Evolutionary conservation across 176 grass and related monocot genomes (phyloP).

Genomic region (Puya raimondii): DNA sequence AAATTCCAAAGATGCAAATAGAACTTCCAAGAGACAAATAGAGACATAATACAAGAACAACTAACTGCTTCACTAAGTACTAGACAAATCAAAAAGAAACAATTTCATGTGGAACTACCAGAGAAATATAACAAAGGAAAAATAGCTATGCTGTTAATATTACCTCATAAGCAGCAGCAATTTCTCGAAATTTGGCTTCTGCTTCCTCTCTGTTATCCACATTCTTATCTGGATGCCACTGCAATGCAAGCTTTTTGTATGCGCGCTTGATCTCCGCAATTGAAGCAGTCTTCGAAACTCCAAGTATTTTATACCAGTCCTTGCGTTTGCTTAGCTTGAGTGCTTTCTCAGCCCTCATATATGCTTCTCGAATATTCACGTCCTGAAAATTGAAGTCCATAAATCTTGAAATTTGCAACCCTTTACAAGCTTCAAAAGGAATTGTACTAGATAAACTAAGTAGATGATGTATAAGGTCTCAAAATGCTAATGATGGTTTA

Average conservation of each 20-base stretch:
- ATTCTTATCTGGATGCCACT: constrained; percentile 98
- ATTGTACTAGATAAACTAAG: too few relatives aligned
- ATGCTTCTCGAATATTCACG: constrained; percentile 72
- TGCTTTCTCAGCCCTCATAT: constrained; percentile 83
- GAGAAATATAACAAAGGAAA: background rate
- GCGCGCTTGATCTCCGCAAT: constrained; percentile 82
- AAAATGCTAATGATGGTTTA: too few relatives aligned
- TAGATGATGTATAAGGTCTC: too few relatives aligned
- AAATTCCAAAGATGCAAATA: too few relatives aligned
- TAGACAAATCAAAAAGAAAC: background rate
- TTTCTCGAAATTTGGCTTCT: constrained; percentile 85
- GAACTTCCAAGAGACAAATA: too few relatives aligned
- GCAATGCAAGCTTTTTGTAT: constrained; percentile 93
- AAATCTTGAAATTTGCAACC: background rate
- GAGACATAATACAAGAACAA: too few relatives aligned
- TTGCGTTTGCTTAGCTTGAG: constrained; percentile 92
- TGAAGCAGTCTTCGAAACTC: constrained; percentile 69
- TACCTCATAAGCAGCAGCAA: constrained; percentile 95
- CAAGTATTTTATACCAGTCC: constrained; percentile 95
- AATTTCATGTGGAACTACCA: background rate
- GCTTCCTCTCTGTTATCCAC: constrained; percentile 91
- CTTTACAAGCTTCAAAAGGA: background rate
- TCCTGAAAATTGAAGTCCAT: constrained; percentile 36
- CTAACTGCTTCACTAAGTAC: background rate
- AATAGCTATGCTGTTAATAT: background rate